phyloP scores from a whole-genome alignment of 2,329 filamentous ascomycete genomes.

The Colletotrichum sp. region DNA sequence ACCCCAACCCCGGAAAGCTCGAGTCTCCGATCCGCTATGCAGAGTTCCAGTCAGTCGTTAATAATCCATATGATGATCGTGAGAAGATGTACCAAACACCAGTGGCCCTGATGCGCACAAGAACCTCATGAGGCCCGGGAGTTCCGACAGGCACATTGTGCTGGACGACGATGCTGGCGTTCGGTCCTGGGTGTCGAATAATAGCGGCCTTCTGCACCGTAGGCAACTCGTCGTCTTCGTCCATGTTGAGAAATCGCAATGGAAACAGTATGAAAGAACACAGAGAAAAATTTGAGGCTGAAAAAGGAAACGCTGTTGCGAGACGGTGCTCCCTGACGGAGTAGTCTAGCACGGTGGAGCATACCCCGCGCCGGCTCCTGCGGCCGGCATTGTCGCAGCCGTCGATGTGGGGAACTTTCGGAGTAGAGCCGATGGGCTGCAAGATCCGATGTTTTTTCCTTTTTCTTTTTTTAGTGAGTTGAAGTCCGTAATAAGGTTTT shows the following conservation, averaged over 20 bases:
- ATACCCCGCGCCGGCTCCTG: not conserved
- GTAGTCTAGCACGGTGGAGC: not conserved
- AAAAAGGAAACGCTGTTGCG: too few species aligned
- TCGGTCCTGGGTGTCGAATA: constrained; percentile 7
- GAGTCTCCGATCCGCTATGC: constrained; percentile 30
- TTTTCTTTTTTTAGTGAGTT: not conserved
- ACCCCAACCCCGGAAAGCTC: constrained; percentile 32
- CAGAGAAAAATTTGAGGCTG: too few species aligned
- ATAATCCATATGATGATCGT: too few species aligned
- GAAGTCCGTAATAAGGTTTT: not conserved
- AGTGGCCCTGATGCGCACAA: not conserved
- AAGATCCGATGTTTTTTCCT: not conserved
- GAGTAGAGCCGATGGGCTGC: not conserved
- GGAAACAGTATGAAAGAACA: too few species aligned
- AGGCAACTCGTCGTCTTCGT: not conserved
- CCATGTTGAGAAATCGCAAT: not conserved
- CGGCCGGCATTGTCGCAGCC: not conserved
- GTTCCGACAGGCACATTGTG: constrained; percentile 1
- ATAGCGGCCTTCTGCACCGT: not conserved
- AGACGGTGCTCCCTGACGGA: not conserved
- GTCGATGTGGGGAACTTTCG: not conserved
- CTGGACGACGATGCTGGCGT: not conserved
- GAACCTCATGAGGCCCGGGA: constrained; percentile 2
- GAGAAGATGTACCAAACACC: not conserved
- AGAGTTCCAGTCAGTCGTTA: not conserved